A percentile compares a stretch with the other conserved stretches of the same genome.
These are phyloP conservation scores for Salvia sclarea DNA, from an alignment of 305 asterid species.

Conservation along the genomic window DNA sequence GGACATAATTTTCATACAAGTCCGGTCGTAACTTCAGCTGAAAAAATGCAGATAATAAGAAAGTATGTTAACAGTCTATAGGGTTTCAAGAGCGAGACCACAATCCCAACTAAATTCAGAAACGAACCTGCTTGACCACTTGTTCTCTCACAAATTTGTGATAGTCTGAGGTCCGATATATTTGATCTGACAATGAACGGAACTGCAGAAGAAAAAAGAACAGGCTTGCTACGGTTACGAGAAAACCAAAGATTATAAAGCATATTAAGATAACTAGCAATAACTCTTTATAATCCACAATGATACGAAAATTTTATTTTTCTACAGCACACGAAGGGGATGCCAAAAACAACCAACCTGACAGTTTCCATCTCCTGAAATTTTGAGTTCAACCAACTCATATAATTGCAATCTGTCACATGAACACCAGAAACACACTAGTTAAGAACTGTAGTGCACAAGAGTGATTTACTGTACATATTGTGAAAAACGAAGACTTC, in stretches of 20 bases:
- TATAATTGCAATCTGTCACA: constrained; percentile 69
- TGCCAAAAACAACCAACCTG: constrained; percentile 59
- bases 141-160: constrained; percentile 85
- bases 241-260: background rate
- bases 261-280: background rate
- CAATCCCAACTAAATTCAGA: background rate
- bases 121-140: constrained; percentile 77
- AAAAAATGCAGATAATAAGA: constrained; percentile 31
- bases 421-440: constrained; percentile 12
- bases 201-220: constrained; percentile 48
- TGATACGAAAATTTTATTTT: no score
- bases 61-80: background rate
- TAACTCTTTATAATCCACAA: background rate
- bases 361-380: constrained; percentile 92
- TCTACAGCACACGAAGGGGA: background rate
- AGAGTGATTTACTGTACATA: constrained; percentile 2
- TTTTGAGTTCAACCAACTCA: constrained; percentile 72
- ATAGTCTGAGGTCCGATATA: constrained; percentile 75
- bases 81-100: background rate
- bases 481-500: background rate
- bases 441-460: constrained; percentile 13
- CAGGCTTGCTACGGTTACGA: background rate
- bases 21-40: constrained; percentile 70
- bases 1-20: constrained; percentile 69
- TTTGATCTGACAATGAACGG: constrained; percentile 91